Conservation (phyloP, 1,139 yeast species). For the Candida sanyaensis region DNA sequence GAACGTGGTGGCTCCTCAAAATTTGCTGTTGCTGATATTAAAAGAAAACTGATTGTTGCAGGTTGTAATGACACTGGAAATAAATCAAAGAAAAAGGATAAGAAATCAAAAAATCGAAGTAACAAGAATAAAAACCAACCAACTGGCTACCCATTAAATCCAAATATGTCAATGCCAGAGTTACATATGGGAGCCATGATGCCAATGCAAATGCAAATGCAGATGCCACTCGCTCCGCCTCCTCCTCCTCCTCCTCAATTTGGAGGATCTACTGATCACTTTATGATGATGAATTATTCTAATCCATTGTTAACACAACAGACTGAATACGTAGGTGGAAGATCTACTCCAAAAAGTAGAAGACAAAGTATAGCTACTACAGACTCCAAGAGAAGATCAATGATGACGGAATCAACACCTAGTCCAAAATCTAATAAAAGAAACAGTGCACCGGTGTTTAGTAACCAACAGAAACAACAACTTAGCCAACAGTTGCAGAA, state of each 20-base stretch:
- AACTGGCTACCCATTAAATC: constrained; percentile 2
- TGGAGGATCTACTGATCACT: background rate
- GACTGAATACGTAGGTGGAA: constrained; percentile 19
- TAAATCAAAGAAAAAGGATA: constrained; percentile 6
- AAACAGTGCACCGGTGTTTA: constrained; percentile 3
- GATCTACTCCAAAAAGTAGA: constrained; percentile 10
- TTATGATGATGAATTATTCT: constrained; percentile 10
- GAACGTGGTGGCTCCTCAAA: constrained; percentile 40
- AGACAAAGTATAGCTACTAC: constrained; percentile 24
- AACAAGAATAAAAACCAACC: constrained; percentile 9
- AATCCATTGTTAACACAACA: constrained; percentile 24
- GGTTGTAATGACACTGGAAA: background rate
- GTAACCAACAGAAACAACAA: constrained; percentile 6
- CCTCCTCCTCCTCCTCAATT: constrained; percentile 4
- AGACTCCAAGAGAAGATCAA: constrained; percentile 22
- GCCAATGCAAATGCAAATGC: constrained; percentile 1
- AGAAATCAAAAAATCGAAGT: constrained; percentile 6
- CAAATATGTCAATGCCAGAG: constrained; percentile 12
- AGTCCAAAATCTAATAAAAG: constrained; percentile 1
- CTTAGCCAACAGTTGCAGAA: constrained; percentile 5
- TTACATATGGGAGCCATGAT: constrained; percentile 3
- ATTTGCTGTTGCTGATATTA: constrained; percentile 29
- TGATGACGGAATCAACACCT: constrained; percentile 14
- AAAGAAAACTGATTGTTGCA: constrained; percentile 17
- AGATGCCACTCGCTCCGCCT: constrained; percentile 4